Evolutionary conservation across 2,329 filamentous ascomycete genomes (phyloP).

Genomic region (Coniochaeta ligniaria): DNA sequence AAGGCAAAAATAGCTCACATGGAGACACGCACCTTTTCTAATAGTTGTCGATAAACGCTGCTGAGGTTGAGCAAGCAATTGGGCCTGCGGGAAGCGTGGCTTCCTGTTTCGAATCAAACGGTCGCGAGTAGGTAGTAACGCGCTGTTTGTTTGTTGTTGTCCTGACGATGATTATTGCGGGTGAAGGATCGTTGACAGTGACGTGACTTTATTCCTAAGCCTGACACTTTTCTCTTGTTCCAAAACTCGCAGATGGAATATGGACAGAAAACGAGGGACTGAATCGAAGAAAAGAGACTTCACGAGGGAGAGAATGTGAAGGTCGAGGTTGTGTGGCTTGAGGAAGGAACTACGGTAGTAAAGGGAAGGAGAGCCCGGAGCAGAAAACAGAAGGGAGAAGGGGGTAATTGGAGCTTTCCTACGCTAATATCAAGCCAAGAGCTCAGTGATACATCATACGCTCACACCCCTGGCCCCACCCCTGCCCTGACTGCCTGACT

Average conservation of each 20-base stretch:
- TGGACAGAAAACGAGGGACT: slow-evolving; percentile 15
- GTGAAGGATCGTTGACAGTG: background rate
- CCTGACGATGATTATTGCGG: background rate
- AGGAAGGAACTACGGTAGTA: slow-evolving; percentile 14
- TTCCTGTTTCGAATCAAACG: background rate
- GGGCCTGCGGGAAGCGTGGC: background rate
- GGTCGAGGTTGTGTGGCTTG: slow-evolving; percentile 15
- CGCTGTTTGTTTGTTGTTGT: background rate
- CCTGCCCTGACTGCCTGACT: background rate
- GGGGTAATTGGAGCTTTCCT: slow-evolving; percentile 14
- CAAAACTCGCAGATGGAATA: slow-evolving; percentile 9
- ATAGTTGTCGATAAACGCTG: background rate
- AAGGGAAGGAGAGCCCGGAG: slow-evolving; percentile 9
- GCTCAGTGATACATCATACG: background rate
- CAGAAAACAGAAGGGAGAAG: slow-evolving; percentile 11
- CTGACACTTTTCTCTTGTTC: slow-evolving; percentile 5
- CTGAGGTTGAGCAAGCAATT: background rate
- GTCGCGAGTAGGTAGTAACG: background rate
- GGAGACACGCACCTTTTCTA: background rate
- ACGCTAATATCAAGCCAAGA: slow-evolving; percentile 1
- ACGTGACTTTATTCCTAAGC: background rate
- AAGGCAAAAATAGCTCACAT: background rate
- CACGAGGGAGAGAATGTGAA: slow-evolving; percentile 11
- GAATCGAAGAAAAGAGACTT: slow-evolving; percentile 11
- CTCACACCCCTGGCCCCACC: background rate